Evolutionary conservation across 108 stramenopile species (phyloP).

Genomic region (Cylindrotheca closterium): DNA sequence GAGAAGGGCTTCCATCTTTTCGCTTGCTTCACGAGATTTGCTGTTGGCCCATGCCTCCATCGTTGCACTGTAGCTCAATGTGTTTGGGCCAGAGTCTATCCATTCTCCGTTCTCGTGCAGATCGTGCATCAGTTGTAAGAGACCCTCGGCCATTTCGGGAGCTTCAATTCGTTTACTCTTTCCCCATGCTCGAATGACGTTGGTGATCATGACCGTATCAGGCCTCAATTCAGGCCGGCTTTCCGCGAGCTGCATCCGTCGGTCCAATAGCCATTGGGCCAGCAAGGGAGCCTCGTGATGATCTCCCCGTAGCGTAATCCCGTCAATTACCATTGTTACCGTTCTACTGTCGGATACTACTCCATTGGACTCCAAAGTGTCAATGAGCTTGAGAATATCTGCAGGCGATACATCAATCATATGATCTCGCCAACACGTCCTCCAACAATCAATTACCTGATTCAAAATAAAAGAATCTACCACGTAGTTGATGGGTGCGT

Average conservation of each 20-base stretch:
- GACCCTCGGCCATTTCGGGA: constrained; percentile 45
- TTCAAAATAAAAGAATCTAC: constrained; percentile 26
- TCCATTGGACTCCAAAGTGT: constrained; percentile 5
- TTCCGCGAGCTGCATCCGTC: constrained; percentile 27
- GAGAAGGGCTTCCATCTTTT: constrained; percentile 17
- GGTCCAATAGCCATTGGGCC: constrained; percentile 38
- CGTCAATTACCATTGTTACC: constrained; percentile 34
- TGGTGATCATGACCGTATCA: constrained; percentile 55
- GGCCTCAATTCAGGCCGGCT: constrained; percentile 30
- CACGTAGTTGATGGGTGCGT: background rate
- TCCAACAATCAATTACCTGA: constrained; percentile 38
- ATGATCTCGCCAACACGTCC: constrained; percentile 24
- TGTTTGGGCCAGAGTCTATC: constrained; percentile 24
- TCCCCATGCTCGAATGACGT: constrained; percentile 67
- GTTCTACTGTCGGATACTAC: constrained; percentile 20
- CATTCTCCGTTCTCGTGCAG: constrained; percentile 30
- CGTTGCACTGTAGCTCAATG: constrained; percentile 23
- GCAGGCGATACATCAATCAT: constrained; percentile 11
- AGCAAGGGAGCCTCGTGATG: constrained; percentile 27
- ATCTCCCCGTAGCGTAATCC: constrained; percentile 27
- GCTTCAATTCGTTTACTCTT: constrained; percentile 50
- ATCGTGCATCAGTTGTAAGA: constrained; percentile 53
- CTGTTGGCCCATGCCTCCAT: constrained; percentile 35
- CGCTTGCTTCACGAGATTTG: constrained; percentile 17
- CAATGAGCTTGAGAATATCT: constrained; percentile 13